Conservation (phyloP, 108 stramenopile genomes). For the Craspedostauros australis region DNA sequence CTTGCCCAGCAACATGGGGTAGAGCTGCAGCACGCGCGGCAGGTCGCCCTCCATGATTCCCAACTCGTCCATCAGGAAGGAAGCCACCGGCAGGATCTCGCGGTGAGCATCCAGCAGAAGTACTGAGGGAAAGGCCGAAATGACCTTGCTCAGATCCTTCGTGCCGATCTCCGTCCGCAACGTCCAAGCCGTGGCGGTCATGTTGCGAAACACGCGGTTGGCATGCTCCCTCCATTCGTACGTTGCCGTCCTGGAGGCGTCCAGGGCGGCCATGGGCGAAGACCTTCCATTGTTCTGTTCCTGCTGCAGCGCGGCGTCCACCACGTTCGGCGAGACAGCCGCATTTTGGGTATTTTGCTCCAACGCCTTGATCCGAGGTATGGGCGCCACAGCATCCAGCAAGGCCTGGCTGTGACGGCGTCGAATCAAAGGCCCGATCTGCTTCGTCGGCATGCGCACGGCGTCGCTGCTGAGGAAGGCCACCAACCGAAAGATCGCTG, state of each 20-base stretch:
- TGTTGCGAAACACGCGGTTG: conserved; percentile 45
- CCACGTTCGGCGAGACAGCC: not conserved
- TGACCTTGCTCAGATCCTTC: conserved; percentile 51
- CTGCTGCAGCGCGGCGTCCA: too few relatives aligned
- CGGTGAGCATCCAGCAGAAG: conserved; percentile 53
- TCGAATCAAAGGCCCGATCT: conserved; percentile 65
- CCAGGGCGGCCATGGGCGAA: too few relatives aligned
- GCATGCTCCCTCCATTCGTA: too few relatives aligned
- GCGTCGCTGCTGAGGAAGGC: conserved; percentile 60
- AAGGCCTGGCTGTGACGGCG: conserved; percentile 37
- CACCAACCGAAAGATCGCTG: conserved; percentile 61
- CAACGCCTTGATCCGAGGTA: conserved; percentile 12
- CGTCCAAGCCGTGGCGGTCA: conserved; percentile 45
- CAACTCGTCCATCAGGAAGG: conserved; percentile 49
- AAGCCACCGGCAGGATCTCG: conserved; percentile 33
- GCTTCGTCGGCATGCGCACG: conserved; percentile 45
- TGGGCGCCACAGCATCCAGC: conserved; percentile 57
- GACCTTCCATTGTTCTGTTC: too few relatives aligned
- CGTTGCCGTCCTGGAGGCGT: too few relatives aligned
- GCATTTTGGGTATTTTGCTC: not conserved
- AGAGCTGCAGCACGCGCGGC: conserved; percentile 46
- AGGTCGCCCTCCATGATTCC: conserved; percentile 63
- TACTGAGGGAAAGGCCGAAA: conserved; percentile 58
- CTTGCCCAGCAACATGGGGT: conserved; percentile 51
- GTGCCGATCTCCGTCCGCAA: conserved; percentile 55